Conservation (phyloP, 129 eudicot genomes). For the Flaveria ramosissima region DNA sequence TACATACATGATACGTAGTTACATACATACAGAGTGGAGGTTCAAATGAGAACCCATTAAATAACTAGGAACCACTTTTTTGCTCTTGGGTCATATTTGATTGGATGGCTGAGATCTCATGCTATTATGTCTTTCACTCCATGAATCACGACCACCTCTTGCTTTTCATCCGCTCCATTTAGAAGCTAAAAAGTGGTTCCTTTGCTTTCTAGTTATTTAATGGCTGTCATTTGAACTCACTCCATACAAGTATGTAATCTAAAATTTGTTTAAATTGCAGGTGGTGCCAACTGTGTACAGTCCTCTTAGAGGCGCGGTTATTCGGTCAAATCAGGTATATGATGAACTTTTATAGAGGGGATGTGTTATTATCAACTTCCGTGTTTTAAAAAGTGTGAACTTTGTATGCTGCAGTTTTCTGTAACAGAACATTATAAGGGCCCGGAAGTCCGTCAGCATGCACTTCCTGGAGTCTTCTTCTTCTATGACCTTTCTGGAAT, state of each 20-base stretch:
- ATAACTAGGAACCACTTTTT: background rate
- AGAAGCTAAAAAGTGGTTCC: too few species aligned
- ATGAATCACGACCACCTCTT: background rate
- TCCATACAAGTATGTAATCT: background rate
- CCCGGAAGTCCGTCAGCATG: slow-evolving; percentile 54
- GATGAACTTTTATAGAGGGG: background rate
- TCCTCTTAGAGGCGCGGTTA: slow-evolving; percentile 62
- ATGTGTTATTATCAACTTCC: slow-evolving; percentile 1
- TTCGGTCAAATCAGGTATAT: slow-evolving; percentile 82
- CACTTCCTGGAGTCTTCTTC: slow-evolving; percentile 87
- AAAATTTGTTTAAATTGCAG: slow-evolving; percentile 38
- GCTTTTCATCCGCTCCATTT: too few species aligned
- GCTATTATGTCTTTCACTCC: background rate
- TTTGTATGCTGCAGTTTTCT: slow-evolving; percentile 61
- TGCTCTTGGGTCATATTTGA: background rate
- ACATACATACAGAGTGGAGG: background rate
- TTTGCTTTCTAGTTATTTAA: too few species aligned
- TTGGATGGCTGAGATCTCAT: background rate
- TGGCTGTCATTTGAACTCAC: background rate
- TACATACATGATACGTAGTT: slow-evolving; percentile 7
- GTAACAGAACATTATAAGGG: slow-evolving; percentile 83
- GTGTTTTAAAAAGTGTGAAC: background rate
- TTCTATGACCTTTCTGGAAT: slow-evolving; percentile 90
- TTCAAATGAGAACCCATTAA: background rate
- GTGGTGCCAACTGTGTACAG: slow-evolving; percentile 91